Evolutionary conservation across 257 asterid genomes (phyloP).

Genomic region (Petunia secreta): DNA sequence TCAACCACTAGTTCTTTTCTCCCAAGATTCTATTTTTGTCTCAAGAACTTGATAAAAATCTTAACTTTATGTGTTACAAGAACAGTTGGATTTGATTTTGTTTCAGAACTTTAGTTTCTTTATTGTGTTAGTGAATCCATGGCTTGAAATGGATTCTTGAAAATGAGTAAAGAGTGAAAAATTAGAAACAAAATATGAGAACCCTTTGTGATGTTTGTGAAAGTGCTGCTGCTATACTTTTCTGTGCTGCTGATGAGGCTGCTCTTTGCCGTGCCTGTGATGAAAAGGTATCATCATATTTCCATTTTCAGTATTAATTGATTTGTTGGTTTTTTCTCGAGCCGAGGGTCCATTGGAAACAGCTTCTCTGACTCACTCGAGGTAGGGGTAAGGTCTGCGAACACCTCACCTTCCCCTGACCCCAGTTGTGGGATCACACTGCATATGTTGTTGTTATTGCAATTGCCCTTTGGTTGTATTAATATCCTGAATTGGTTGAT

Average conservation of each 20-base stretch:
- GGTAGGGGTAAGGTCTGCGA: no score
- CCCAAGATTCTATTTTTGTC: slow-evolving; percentile 31
- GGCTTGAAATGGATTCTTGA: slow-evolving; percentile 19
- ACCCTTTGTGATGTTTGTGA: slow-evolving; percentile 93
- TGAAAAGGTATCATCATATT: slow-evolving; percentile 55
- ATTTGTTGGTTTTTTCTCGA: background rate
- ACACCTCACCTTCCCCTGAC: no score
- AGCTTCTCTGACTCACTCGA: background rate
- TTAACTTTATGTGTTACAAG: background rate
- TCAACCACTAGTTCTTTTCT: slow-evolving; percentile 27
- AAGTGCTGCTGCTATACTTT: slow-evolving; percentile 85
- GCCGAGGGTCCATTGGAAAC: background rate
- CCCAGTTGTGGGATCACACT: no score
- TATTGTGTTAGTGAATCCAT: background rate
- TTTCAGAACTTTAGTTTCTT: background rate
- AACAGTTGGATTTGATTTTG: background rate
- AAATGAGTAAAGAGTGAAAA: slow-evolving; percentile 21
- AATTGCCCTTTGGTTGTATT: background rate
- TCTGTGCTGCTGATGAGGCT: slow-evolving; percentile 98
- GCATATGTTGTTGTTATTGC: background rate
- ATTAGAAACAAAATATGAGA: slow-evolving; percentile 53
- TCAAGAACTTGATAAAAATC: background rate
- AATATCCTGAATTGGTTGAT: slow-evolving; percentile 29
- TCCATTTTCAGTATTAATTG: background rate
- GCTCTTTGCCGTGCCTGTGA: slow-evolving; percentile 89